Conservation (phyloP, 371 early-diverging fungal genomes). For the Phascolomyces articulosus region DNA sequence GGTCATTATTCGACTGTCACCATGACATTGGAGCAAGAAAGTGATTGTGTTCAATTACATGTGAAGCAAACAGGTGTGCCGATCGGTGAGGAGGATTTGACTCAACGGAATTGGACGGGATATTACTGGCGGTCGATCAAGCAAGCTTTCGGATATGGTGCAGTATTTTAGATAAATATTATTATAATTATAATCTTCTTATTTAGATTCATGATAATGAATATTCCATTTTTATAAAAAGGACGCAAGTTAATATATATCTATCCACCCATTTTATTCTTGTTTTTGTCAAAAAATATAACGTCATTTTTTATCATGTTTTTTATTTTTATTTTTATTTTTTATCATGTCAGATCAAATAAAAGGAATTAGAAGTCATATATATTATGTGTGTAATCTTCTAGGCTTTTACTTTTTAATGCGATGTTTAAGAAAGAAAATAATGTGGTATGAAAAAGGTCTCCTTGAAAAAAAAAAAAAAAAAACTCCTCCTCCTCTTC, state of each 20-base stretch:
- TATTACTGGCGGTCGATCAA: conserved; percentile 97
- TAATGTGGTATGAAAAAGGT: background rate
- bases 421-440: too few species aligned
- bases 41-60: conserved; percentile 69
- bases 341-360: too few species aligned
- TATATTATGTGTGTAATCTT: too few species aligned
- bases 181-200: too few species aligned
- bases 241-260: conserved; percentile 1
- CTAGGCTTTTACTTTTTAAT: too few species aligned
- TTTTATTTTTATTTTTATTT: background rate
- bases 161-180: conserved; percentile 50
- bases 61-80: conserved; percentile 90
- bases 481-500: background rate
- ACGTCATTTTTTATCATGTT: background rate
- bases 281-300: too few species aligned
- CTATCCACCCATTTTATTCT: too few species aligned
- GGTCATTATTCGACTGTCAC: conserved; percentile 86
- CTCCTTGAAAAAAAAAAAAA: background rate
- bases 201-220: too few species aligned
- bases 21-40: conserved; percentile 73
- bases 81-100: conserved; percentile 84
- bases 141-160: conserved; percentile 80
- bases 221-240: background rate
- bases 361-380: too few species aligned
- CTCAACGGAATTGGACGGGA: conserved; percentile 85